phyloP scores from a whole-genome alignment of 2,329 filamentous ascomycete genomes.

The Talaromyces sp. region DNA sequence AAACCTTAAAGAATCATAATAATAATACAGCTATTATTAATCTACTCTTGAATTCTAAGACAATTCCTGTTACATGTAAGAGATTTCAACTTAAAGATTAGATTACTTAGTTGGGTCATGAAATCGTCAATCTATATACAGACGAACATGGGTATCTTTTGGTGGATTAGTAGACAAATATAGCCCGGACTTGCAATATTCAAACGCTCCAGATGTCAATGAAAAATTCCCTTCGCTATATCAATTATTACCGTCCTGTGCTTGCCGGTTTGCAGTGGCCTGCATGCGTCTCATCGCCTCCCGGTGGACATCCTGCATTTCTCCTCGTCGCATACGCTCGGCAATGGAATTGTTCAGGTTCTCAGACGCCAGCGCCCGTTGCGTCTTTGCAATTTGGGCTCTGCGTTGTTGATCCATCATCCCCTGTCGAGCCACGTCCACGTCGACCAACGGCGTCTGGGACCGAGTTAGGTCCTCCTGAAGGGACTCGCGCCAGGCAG shows the following conservation, averaged over 20 bases:
- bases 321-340: constrained; percentile 68
- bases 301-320: constrained; percentile 70
- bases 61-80: no score
- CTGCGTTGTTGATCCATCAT: constrained; percentile 59
- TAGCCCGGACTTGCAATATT: not conserved
- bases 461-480: constrained; percentile 54
- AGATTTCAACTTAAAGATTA: not conserved
- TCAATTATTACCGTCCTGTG: not conserved
- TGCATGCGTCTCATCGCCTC: constrained; percentile 80
- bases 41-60: no score
- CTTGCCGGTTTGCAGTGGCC: constrained; percentile 43
- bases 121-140: not conserved
- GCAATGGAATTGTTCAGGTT: constrained; percentile 62
- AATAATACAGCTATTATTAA: no score
- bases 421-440: constrained; percentile 33
- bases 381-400: constrained; percentile 55
- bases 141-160: not conserved
- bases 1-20: no score
- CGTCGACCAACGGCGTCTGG: constrained; percentile 25
- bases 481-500: constrained; percentile 62
- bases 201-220: not conserved
- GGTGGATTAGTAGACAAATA: not conserved
- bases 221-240: not conserved
- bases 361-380: constrained; percentile 54
- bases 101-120: not conserved